phyloP scores from a whole-genome alignment of 805 yeast genomes.

The Kluyveromyces aestuarii region DNA sequence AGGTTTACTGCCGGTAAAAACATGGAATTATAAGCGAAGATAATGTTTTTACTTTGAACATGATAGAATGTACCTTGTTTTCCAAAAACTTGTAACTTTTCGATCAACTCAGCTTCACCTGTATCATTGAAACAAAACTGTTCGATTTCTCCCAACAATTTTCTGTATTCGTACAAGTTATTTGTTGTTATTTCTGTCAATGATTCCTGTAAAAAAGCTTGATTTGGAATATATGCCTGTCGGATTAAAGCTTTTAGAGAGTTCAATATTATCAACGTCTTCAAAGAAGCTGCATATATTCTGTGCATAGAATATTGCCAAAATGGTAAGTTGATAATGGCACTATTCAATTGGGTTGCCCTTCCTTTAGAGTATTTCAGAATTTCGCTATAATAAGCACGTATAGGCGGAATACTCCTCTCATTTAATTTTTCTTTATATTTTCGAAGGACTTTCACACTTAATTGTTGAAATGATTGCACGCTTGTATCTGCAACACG shows the following conservation, averaged over 20 bases:
- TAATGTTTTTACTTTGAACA: slow-evolving; percentile 14
- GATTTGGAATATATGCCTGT: slow-evolving; percentile 23
- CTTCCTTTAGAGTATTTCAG: slow-evolving; percentile 15
- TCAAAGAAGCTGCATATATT: slow-evolving; percentile 30
- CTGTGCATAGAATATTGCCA: slow-evolving; percentile 39
- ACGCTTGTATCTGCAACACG: slow-evolving; percentile 17
- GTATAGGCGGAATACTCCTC: slow-evolving; percentile 16
- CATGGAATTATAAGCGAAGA: slow-evolving; percentile 12
- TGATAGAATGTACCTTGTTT: slow-evolving; percentile 8
- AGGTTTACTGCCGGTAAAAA: slow-evolving; percentile 10
- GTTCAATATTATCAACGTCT: slow-evolving; percentile 11
- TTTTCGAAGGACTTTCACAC: slow-evolving; percentile 21
- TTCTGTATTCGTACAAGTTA: slow-evolving; percentile 20
- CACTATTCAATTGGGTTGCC: slow-evolving; percentile 7
- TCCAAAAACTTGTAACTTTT: slow-evolving; percentile 7
- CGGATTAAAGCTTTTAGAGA: slow-evolving; percentile 15
- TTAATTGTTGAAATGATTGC: slow-evolving; percentile 20
- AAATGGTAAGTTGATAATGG: slow-evolving; percentile 27
- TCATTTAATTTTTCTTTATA: slow-evolving; percentile 18
- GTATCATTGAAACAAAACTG: slow-evolving; percentile 8
- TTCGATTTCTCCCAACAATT: slow-evolving; percentile 12
- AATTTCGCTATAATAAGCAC: slow-evolving; percentile 20
- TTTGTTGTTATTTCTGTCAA: slow-evolving; percentile 13
- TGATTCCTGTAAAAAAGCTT: slow-evolving; percentile 9
- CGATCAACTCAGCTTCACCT: slow-evolving; percentile 5